Base-by-base conservation (phyloP, 129 eudicot species). In the Flaveria robusta region DNA sequence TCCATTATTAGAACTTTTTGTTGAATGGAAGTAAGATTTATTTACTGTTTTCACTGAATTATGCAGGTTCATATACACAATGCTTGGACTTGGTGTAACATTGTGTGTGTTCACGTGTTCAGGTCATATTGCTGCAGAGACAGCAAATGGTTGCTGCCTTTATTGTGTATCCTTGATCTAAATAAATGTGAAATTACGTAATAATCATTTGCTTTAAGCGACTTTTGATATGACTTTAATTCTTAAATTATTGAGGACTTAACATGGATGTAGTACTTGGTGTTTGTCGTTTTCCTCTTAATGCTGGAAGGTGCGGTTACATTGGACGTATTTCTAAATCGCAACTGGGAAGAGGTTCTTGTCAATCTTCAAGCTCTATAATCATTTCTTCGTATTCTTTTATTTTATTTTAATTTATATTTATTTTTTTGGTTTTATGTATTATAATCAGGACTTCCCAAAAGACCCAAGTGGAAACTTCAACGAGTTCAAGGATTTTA, bases 71-170 rank as follows among this genome's bases (percentile, higher is more conserved):
- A 93, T 93, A 55, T 93, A 88, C 83, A 75, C 95, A 20, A 81
- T 83, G 63, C 85, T 93, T 74, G 96, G 92, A 23, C 72, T 93
- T 64, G 98, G 98, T 74, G 86, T 78, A 58, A 75, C 82, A 60
- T 80, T 88, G 83, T 88, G 95, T 72, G 69, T 90, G 70, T 79
- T 90, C 82, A 83, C 96, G 1, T 93, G 95, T 84, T 85, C 88
- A 0, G 96, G 98, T 79, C 98, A 93, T 78, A 83, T 93, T 72
- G 96, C 92, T 78, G 98, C 96, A 7, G 92, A 90, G 86, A 93
- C 98, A 3, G 88, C 86, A 71, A 93, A 87, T 26, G 92, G 98
- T 51, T 93, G 90, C 46, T 93, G 98, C 84, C 85, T 93, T 8
- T 93, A 81, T 83, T 71, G 74, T 45, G 98, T 93, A 93, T 93